phyloP scores from a whole-genome alignment of 805 yeast genomes.

The Saturnispora halmiae region DNA sequence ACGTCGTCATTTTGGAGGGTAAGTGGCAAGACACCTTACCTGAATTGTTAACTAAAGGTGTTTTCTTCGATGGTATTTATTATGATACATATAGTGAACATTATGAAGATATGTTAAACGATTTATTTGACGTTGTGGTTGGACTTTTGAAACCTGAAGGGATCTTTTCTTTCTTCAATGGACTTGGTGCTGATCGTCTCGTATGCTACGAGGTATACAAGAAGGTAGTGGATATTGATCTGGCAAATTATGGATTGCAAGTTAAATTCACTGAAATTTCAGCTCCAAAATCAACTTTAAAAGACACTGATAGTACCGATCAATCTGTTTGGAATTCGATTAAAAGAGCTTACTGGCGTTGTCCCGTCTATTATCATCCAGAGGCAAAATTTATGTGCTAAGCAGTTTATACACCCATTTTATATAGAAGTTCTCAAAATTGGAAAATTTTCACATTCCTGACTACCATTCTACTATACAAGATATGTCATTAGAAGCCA shows the following conservation, averaged over 20 bases:
- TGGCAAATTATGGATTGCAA: conserved; percentile 66
- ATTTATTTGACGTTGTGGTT: conserved; percentile 65
- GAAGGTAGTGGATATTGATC: conserved; percentile 70
- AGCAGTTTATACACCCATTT: neutral
- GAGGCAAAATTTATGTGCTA: conserved; percentile 36
- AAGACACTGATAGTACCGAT: conserved; percentile 27
- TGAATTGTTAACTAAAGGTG: conserved; percentile 50
- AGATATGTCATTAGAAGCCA: conserved; percentile 57
- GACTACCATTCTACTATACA: neutral
- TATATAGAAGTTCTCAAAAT: neutral
- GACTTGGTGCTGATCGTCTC: conserved; percentile 73
- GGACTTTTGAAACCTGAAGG: conserved; percentile 80
- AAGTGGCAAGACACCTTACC: conserved; percentile 85
- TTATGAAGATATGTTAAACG: conserved; percentile 76
- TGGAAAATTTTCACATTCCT: neutral
- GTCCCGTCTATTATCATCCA: conserved; percentile 62
- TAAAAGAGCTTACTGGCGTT: conserved; percentile 57
- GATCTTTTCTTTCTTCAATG: conserved; percentile 84
- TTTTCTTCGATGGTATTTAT: conserved; percentile 83
- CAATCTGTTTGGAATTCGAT: conserved; percentile 52
- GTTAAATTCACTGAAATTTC: conserved; percentile 45
- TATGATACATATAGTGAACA: conserved; percentile 93
- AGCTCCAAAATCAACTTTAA: conserved; percentile 36
- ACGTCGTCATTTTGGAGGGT: conserved; percentile 74
- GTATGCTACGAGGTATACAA: conserved; percentile 77